phyloP scores from a whole-genome alignment of 2,329 filamentous ascomycete species.

The Zarea fungicola region DNA sequence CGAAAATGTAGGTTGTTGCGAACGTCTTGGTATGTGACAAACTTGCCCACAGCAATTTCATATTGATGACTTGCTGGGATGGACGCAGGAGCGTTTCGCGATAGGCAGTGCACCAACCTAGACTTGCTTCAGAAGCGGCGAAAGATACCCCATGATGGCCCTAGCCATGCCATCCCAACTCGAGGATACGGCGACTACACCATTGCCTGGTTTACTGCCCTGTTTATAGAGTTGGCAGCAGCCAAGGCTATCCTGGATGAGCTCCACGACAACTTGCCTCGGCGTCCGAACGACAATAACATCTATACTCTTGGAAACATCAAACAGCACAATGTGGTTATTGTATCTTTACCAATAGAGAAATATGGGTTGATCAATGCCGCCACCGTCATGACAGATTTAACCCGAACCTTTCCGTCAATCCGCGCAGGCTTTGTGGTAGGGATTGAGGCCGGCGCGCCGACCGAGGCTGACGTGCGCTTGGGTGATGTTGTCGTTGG shows the following conservation, averaged over 20 bases:
- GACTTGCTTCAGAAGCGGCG: too few species aligned
- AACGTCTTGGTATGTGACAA: too few species aligned
- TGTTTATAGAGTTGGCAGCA: constrained; percentile 23
- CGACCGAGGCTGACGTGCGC: constrained; percentile 18
- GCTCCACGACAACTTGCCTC: constrained; percentile 10
- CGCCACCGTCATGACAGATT: constrained; percentile 15
- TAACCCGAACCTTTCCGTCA: constrained; percentile 14
- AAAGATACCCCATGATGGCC: too few species aligned
- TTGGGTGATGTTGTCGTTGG: constrained; percentile 25
- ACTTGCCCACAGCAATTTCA: too few species aligned
- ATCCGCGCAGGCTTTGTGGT: constrained; percentile 19
- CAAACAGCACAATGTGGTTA: constrained; percentile 20
- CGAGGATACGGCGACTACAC: too few species aligned
- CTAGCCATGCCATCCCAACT: too few species aligned
- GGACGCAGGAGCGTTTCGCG: too few species aligned
- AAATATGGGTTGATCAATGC: constrained; percentile 22
- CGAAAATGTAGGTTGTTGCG: too few species aligned
- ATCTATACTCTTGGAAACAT: constrained; percentile 21
- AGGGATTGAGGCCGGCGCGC: constrained; percentile 21
- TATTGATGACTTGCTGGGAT: too few species aligned
- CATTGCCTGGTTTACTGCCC: constrained; percentile 28
- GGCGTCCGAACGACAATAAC: constrained; percentile 18
- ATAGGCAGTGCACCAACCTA: too few species aligned
- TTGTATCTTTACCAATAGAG: constrained; percentile 20
- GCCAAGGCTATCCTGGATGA: constrained; percentile 24